Evolutionary conservation across 2,329 filamentous ascomycete genomes (phyloP).

Genomic region (Fusarium paranaense): DNA sequence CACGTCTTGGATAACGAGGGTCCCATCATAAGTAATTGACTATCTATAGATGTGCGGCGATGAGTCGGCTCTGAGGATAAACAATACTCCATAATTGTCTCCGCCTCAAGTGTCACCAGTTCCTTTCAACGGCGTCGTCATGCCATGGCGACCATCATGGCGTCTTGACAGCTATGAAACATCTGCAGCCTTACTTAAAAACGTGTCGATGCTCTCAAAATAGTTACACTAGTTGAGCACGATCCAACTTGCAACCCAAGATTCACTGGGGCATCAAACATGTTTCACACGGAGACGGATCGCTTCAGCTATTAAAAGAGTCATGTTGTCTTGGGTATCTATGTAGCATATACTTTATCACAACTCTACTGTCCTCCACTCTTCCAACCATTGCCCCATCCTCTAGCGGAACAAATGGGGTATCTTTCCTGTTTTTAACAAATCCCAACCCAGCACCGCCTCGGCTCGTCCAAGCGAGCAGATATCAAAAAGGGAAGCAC

Average conservation of each 20-base stretch:
- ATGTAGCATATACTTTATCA: slow-evolving; percentile 12
- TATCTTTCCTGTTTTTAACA: slow-evolving; percentile 10
- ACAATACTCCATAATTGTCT: background rate
- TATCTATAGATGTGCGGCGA: background rate
- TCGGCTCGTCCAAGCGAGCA: background rate
- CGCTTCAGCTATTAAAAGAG: background rate
- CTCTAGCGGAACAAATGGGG: background rate
- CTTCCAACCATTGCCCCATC: background rate
- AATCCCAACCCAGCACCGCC: background rate
- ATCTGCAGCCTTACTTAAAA: background rate
- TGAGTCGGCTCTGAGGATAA: background rate
- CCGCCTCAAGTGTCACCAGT: background rate
- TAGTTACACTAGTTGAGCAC: background rate
- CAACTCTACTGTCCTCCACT: background rate
- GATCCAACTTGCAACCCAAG: background rate
- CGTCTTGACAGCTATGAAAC: background rate
- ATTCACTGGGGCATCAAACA: background rate
- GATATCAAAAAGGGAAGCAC: background rate
- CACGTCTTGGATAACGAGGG: background rate
- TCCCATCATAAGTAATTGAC: background rate
- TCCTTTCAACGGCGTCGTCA: background rate
- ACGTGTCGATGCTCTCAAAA: background rate
- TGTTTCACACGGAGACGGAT: background rate
- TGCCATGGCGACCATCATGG: background rate
- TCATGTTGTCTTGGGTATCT: slow-evolving; percentile 28